A percentile compares a stretch with the other conserved stretches of the same genome.
Evolutionary conservation across 176 grass and related monocot genomes (phyloP).

Genomic region (Juncus inflexus): DNA sequence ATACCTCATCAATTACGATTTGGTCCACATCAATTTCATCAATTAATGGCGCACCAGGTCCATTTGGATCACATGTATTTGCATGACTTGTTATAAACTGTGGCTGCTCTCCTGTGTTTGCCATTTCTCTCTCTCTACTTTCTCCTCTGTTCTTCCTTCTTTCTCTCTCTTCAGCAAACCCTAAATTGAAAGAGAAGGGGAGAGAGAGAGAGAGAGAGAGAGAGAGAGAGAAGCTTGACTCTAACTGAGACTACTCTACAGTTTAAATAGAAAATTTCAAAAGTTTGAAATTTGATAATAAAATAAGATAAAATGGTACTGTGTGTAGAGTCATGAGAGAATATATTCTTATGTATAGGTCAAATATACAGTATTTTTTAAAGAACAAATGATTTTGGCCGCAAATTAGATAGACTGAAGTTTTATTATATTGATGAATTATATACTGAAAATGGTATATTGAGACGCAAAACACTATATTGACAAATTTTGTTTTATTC

Average conservation of each 20-base stretch:
- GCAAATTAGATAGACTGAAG: no score
- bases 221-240: conserved; percentile 2
- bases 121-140: conserved; percentile 4
- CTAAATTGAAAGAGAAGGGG: neutral
- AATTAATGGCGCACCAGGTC: conserved; percentile 62
- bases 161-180: conserved; percentile 3
- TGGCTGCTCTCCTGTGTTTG: conserved; percentile 11
- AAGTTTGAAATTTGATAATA: neutral
- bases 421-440: no score
- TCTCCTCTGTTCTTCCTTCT: neutral
- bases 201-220: neutral
- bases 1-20: conserved; percentile 88
- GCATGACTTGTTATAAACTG: conserved; percentile 65
- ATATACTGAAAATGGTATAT: no score
- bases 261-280: conserved; percentile 11
- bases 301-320: conserved; percentile 21
- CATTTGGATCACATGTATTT: conserved; percentile 35
- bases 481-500: no score
- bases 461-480: no score
- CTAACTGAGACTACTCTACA: conserved; percentile 1
- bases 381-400: neutral
- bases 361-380: neutral
- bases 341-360: no score
- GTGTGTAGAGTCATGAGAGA: neutral
- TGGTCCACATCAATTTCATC: conserved; percentile 79